Base-by-base conservation (phyloP, 495 filamentous ascomycete species). In the Sphaerosporella brunnea region DNA sequence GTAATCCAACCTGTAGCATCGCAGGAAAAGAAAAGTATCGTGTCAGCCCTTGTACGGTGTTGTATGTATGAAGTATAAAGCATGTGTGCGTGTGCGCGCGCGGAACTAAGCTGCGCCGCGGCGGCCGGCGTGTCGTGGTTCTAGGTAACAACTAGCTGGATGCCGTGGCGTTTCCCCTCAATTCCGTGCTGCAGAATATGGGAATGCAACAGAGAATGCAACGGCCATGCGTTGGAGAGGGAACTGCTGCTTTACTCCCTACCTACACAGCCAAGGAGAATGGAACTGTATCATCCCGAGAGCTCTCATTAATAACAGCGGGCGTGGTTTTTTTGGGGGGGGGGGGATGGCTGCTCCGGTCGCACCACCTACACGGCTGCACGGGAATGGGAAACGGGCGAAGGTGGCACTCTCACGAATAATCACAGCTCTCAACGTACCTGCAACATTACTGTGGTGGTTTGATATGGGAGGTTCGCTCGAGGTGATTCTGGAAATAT, bases 1-100 rank as follows among this genome's bases (percentile, higher is more conserved):
- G 51, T 45, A 56, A 59, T 57, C 57, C 57, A 36, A 60, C 56
- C 57, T 60, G 57, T 45, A 58, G 58, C 48, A 45, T 24, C 52
- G 44, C 53, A 45, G 25, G 42, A 56, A 38, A 28, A 28, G 53
- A n/a, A n/a, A n/a, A n/a, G n/a, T 52, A 38, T 20, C 13, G 23
- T 28, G 48, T 58, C 45, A 59, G 55, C 44, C 35, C 16, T 18
- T 37, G 4, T 4, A 18, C 35, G 35, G 35, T 37, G 16, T 5
- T 37, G 15, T 11, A 15, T 37, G 35, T 9, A 15, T 37, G 35
- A 9, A 5, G 35, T 9, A 8, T 37, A 9, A 9, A 7, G 8
- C 16, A 15, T 15, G 35, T 37, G 4, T 37, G 7, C 7, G 15
- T 37, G 16, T 37, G 9, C 18, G 7, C 28, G 7, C 28, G 28